Conservation (phyloP, 208 protist species). For the Balamuthia mandrillaris region DNA sequence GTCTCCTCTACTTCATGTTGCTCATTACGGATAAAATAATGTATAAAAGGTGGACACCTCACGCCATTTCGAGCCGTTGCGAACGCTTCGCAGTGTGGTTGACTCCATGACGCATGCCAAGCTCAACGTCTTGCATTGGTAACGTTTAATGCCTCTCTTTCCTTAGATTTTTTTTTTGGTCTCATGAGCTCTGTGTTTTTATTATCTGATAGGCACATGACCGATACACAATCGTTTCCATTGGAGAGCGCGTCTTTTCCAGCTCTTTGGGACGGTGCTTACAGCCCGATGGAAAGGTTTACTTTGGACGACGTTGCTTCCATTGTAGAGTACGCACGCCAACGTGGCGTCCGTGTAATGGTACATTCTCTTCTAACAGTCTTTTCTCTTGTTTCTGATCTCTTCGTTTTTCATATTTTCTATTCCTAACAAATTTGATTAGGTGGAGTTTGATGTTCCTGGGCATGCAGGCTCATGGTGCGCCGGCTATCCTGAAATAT, state of each 20-base stretch:
- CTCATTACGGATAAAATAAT: no score
- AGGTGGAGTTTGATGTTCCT: no score
- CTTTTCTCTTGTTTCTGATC: no score
- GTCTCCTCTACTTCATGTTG: neutral
- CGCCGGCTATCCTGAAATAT: no score
- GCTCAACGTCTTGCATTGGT: neutral
- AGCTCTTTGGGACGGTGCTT: neutral
- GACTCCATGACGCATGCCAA: slow-evolving; percentile 21
- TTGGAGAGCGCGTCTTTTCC: neutral
- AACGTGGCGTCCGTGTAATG: neutral
- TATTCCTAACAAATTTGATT: no score
- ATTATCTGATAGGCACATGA: neutral
- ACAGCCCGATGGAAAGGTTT: neutral
- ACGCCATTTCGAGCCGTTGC: neutral
- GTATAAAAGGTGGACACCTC: no score
- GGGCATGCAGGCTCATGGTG: no score
- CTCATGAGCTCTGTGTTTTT: neutral
- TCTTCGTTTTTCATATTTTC: no score
- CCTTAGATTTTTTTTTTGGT: neutral
- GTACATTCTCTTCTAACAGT: no score
- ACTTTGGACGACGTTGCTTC: neutral
- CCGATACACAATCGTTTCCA: neutral
- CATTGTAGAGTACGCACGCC: neutral
- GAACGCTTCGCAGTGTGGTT: neutral
- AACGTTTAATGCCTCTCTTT: neutral